Base-by-base conservation (phyloP, 768 basidiomycete species). In the Suillus clintonianus region DNA sequence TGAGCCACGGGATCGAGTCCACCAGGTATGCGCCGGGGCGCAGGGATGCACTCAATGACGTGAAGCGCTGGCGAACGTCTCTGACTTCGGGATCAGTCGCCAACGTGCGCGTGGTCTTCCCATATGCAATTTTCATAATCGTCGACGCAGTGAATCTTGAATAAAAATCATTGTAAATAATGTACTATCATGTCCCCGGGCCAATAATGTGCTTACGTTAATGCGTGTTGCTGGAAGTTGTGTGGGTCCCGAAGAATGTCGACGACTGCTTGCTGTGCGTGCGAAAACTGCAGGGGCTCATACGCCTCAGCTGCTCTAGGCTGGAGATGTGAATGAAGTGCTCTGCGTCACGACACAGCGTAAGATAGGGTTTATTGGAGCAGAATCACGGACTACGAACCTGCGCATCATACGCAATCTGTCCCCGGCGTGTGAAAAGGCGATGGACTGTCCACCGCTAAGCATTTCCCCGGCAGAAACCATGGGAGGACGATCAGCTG, bases 391-490 rank as follows among this genome's bases (percentile, higher is more conserved):
- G 5, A 27, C 63, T 11, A 68, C 78, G 57, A 63, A 85, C 85
- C 80, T 80, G 50, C 85, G 78, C 78, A 86, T 82, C 69, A 81
- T 83, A 74, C 82, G 84, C 64, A 86, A 81, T 39, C 82, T 71
- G 17, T 84, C 85, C 0, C 85, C 84, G 0, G 79, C 79, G 0
- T 79, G 79, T 5, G 81, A 83, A 17, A 84, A 73, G 22, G 86
- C 53, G 17, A 83, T 72, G 32, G 85, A 70, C 81, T 86, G 83
- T 0, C 85, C 86, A 8, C 86, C 82, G 1, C 79, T 80, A 0
- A 86, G 72, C 0, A 83, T 79, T 62, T 86, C 83, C 0, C 85
- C 85, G 0, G 82, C 85, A 1, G 86, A 78, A 34, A 86, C 82
- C 27, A 73, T 79, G 1, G 72, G 67, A 4, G 86, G 85, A 58